A percentile compares a stretch with the other conserved stretches of the same genome.
phyloP scores from a whole-genome alignment of 441 rosid genomes.

The Pelargonium citronellum region DNA sequence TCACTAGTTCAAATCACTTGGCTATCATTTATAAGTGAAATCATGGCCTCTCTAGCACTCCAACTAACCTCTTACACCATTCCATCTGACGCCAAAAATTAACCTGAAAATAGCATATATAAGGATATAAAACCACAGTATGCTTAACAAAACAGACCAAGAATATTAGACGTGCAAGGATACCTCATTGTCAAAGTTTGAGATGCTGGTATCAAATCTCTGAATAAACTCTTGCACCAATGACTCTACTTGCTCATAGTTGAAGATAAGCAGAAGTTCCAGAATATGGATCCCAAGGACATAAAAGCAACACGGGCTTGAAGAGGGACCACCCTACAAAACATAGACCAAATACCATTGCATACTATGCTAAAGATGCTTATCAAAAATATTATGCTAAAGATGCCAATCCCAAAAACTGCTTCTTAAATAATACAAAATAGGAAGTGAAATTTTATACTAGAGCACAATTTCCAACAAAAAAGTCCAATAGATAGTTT shows the following conservation, averaged over 20 bases:
- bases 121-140: not conserved
- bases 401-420: conserved; percentile 6
- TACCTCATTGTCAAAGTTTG: conserved; percentile 8
- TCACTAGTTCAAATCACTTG: not conserved
- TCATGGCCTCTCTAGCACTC: not conserved
- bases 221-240: not conserved
- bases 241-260: conserved; percentile 60
- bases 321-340: conserved; percentile 72
- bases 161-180: not conserved
- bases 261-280: conserved; percentile 85
- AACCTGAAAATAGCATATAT: not conserved
- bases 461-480: not conserved
- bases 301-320: conserved; percentile 91
- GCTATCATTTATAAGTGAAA: not conserved
- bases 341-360: conserved; percentile 15
- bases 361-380: too few species aligned
- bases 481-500: not conserved
- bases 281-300: conserved; percentile 82
- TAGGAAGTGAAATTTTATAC: not conserved
- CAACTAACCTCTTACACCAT: not conserved
- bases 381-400: too few species aligned
- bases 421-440: not conserved
- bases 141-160: not conserved
- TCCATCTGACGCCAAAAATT: not conserved
- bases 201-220: not conserved